These are phyloP conservation scores for Trichosporon sp. DNA, from an alignment of 1,284 basidiomycete genomes.

Conservation along the genomic window DNA sequence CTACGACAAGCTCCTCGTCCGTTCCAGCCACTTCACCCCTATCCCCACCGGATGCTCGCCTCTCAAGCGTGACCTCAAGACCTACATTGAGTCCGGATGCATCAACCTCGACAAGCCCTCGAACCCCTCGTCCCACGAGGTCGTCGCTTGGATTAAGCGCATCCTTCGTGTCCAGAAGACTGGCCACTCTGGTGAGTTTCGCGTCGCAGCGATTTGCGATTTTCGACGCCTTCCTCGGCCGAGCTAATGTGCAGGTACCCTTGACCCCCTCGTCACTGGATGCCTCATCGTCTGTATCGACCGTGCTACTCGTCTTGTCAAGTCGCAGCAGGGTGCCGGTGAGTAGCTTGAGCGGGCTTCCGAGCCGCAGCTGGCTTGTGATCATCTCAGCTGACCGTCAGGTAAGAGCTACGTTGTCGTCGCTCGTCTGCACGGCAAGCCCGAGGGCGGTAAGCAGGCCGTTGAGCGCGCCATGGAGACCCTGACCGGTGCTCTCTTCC, in stretches of 20 bases:
- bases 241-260: conserved; percentile 75
- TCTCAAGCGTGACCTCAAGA: conserved; percentile 83
- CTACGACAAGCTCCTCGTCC: conserved; percentile 92
- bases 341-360: not conserved
- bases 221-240: not conserved
- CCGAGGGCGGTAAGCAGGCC: conserved; percentile 81
- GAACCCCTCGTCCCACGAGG: conserved; percentile 99
- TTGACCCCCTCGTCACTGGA: conserved; percentile 98
- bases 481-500: conserved; percentile 95
- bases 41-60: conserved; percentile 72
- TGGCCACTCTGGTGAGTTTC: conserved; percentile 89
- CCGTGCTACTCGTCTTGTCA: conserved; percentile 98
- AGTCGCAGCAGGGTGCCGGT: conserved; percentile 59
- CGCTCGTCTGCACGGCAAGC: conserved; percentile 78
- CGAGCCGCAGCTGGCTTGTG: not conserved
- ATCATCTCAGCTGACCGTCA: conserved; percentile 4
- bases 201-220: not conserved
- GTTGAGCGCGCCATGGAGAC: conserved; percentile 78
- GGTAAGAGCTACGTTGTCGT: conserved; percentile 96
- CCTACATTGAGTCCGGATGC: conserved; percentile 95
- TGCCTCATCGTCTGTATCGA: conserved; percentile 99
- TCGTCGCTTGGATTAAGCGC: conserved; percentile 95
- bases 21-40: conserved; percentile 96
- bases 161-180: conserved; percentile 98
- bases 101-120: conserved; percentile 96